Conservation (phyloP, 192 early-diverging fungal genomes). For the Allomyces javanicus region DNA sequence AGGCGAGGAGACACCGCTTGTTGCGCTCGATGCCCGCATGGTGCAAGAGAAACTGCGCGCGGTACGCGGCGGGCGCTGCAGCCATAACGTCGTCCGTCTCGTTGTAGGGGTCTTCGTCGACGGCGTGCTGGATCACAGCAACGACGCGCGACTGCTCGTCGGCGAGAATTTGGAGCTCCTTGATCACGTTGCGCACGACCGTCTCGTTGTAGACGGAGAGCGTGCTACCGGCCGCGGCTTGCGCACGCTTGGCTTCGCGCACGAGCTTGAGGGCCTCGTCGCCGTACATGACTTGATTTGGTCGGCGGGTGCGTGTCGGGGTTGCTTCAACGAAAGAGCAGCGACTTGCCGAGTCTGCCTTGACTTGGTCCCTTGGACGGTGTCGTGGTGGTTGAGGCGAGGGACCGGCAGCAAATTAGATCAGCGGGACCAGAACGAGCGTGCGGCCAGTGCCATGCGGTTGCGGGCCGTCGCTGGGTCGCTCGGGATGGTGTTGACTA, state of each 20-base stretch:
- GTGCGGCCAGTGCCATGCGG: too few species aligned
- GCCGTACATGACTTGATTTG: constrained; percentile 29
- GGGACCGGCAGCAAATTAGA: too few species aligned
- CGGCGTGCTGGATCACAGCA: not conserved
- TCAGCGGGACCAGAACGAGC: too few species aligned
- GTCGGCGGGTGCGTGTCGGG: too few species aligned
- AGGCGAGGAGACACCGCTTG: constrained; percentile 76
- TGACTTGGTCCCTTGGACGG: too few species aligned
- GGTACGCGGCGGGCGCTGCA: not conserved
- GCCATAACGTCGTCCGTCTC: constrained; percentile 3
- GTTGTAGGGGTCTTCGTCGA: constrained; percentile 4
- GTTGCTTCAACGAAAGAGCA: too few species aligned
- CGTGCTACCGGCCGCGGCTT: constrained; percentile 24
- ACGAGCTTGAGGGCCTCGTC: constrained; percentile 61
- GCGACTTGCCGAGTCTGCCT: too few species aligned
- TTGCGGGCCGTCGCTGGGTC: too few species aligned
- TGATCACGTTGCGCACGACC: constrained; percentile 52
- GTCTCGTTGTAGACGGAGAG: constrained; percentile 64
- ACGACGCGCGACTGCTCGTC: constrained; percentile 25
- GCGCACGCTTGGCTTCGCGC: constrained; percentile 51
- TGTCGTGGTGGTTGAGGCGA: too few species aligned
- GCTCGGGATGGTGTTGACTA: too few species aligned
- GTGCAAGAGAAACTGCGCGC: constrained; percentile 27
- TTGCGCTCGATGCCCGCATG: constrained; percentile 45
- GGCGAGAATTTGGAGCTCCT: constrained; percentile 53